A percentile compares a stretch with the other conserved stretches of the same genome.
These are phyloP conservation scores for Emergomyces africanus DNA, from an alignment of 2,329 filamentous ascomycete species.

Conservation along the genomic window DNA sequence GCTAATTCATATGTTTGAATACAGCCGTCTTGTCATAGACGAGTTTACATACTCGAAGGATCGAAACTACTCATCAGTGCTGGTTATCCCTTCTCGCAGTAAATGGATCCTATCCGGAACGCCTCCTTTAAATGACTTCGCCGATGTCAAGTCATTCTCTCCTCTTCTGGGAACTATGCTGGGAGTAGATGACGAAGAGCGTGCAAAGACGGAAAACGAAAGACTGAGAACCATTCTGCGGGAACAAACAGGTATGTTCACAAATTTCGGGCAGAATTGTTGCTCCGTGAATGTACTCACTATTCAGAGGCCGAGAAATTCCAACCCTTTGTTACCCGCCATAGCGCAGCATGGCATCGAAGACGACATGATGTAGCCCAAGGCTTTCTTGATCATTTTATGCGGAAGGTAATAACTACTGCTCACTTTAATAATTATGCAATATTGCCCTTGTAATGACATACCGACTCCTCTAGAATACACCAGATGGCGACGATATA, in stretches of 20 bases:
- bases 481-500: conserved; percentile 34
- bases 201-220: conserved; percentile 32
- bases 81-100: conserved; percentile 37
- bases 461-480: conserved; percentile 19
- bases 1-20: conserved; percentile 48
- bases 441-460: background rate
- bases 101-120: conserved; percentile 54
- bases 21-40: conserved; percentile 49
- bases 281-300: conserved; percentile 10
- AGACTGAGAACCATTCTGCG: conserved; percentile 31
- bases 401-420: conserved; percentile 26
- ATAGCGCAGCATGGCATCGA: conserved; percentile 40
- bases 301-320: conserved; percentile 41
- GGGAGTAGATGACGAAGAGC: conserved; percentile 40
- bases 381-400: conserved; percentile 42
- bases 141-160: conserved; percentile 47
- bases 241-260: conserved; percentile 31
- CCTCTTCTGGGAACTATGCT: conserved; percentile 43
- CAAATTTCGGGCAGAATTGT: background rate
- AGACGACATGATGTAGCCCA: conserved; percentile 41
- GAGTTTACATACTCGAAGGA: conserved; percentile 48
- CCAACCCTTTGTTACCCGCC: conserved; percentile 36
- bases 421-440: background rate
- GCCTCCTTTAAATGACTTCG: conserved; percentile 44
- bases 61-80: conserved; percentile 31